These are phyloP conservation scores for Neocatenulostroma microsporum DNA, from an alignment of 2,329 filamentous ascomycete genomes.

Conservation along the genomic window DNA sequence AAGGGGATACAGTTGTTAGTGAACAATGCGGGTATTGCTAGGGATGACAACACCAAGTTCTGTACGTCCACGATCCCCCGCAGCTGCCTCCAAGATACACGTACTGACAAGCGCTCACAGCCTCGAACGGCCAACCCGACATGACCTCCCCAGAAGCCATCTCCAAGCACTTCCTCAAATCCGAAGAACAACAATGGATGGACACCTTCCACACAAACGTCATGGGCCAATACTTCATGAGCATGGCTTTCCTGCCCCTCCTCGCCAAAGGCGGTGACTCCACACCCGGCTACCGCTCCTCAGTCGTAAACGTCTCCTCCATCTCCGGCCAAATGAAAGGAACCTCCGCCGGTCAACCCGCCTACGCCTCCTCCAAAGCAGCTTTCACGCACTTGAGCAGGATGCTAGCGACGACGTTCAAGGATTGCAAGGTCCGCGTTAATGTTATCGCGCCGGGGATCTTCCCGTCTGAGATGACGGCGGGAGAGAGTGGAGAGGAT, in stretches of 20 bases:
- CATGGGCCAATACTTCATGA: slow-evolving; percentile 45
- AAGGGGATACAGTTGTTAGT: slow-evolving; percentile 49
- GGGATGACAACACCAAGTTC: slow-evolving; percentile 46
- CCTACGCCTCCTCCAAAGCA: slow-evolving; percentile 47
- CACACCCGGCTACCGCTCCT: slow-evolving; percentile 43
- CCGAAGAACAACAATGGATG: slow-evolving; percentile 40
- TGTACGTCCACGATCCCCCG: too few species aligned
- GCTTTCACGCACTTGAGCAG: slow-evolving; percentile 39
- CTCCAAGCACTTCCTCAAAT: slow-evolving; percentile 44
- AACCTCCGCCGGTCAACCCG: slow-evolving; percentile 44
- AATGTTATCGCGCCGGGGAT: slow-evolving; percentile 40
- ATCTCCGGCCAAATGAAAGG: slow-evolving; percentile 47
- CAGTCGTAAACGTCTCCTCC: slow-evolving; percentile 48
- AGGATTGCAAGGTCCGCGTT: slow-evolving; percentile 32
- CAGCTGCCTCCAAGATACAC: neutral
- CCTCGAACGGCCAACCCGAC: slow-evolving; percentile 41
- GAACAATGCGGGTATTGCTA: slow-evolving; percentile 48
- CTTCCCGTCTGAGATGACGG: slow-evolving; percentile 42
- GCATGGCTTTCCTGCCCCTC: slow-evolving; percentile 48
- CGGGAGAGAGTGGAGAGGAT: slow-evolving; percentile 37
- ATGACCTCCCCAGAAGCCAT: slow-evolving; percentile 41
- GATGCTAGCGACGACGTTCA: slow-evolving; percentile 41
- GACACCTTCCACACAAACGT: slow-evolving; percentile 48
- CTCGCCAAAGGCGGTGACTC: slow-evolving; percentile 42
- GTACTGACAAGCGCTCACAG: slow-evolving; percentile 6